Conservation (phyloP, 495 filamentous ascomycete genomes). For the Astrothelium subdiscretum region DNA sequence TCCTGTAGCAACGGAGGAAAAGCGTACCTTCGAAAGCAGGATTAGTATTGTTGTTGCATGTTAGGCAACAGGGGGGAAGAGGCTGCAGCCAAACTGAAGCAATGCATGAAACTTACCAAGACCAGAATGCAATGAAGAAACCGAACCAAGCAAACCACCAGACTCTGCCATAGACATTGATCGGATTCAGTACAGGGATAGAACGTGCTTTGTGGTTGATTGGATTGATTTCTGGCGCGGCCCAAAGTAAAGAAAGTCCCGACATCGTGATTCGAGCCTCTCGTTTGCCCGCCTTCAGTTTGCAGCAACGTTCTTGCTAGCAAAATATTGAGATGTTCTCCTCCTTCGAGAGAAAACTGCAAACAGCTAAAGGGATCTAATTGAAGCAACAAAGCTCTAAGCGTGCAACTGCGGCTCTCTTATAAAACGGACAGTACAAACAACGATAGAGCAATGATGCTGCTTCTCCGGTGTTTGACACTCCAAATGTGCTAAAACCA, state of each 20-base stretch:
- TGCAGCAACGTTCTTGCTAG: no score
- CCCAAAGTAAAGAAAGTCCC: conserved; percentile 18
- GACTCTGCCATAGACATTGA: conserved; percentile 73
- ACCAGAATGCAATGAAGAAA: conserved; percentile 93
- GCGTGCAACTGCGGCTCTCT: not conserved
- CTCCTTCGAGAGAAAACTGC: no score
- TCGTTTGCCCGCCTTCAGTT: not conserved
- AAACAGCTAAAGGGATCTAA: no score
- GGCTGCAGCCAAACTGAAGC: not conserved
- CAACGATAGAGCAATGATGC: not conserved
- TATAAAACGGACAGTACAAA: not conserved
- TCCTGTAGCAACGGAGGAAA: conserved; percentile 30
- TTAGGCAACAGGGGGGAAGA: no score
- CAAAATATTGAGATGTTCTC: no score
- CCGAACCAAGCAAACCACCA: conserved; percentile 94
- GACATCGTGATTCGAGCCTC: conserved; percentile 8
- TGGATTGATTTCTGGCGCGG: conserved; percentile 29
- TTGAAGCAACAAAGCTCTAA: not conserved
- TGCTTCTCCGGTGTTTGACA: not conserved
- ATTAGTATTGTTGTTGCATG: no score
- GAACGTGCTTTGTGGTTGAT: conserved; percentile 49
- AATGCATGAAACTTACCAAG: conserved; percentile 47
- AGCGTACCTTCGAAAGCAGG: conserved; percentile 22
- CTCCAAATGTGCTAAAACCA: not conserved
- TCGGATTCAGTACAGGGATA: conserved; percentile 69